phyloP scores from a whole-genome alignment of 2,329 filamentous ascomycete species.

The Eurotiales sp. region DNA sequence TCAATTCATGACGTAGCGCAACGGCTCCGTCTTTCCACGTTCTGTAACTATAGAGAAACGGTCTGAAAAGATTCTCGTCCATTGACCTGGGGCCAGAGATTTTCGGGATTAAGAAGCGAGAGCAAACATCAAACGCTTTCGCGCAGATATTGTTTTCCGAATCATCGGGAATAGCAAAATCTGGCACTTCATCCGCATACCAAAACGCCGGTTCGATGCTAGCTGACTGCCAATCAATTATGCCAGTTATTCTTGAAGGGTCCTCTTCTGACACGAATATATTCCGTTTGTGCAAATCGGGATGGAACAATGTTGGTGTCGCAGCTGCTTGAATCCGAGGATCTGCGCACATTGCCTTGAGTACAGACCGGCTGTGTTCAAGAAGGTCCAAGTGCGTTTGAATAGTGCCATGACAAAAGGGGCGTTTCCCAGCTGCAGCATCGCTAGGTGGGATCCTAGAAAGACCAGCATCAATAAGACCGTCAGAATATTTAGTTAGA shows the following conservation, averaged over 20 bases:
- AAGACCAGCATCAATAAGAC: slow-evolving; percentile 38
- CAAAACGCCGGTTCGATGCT: slow-evolving; percentile 40
- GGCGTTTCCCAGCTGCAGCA: slow-evolving; percentile 18
- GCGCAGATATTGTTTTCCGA: slow-evolving; percentile 25
- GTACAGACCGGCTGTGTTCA: slow-evolving; percentile 23
- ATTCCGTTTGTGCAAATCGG: slow-evolving; percentile 41
- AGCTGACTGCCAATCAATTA: slow-evolving; percentile 43
- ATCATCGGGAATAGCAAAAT: slow-evolving; percentile 33
- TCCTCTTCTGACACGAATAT: slow-evolving; percentile 41
- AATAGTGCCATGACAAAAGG: slow-evolving; percentile 34
- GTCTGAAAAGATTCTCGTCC: slow-evolving; percentile 34
- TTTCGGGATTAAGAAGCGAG: slow-evolving; percentile 28
- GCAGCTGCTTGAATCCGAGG: slow-evolving; percentile 25
- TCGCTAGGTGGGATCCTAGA: slow-evolving; percentile 30
- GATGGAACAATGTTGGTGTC: slow-evolving; percentile 34
- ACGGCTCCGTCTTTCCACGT: slow-evolving; percentile 41
- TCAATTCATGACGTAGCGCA: slow-evolving; percentile 39
- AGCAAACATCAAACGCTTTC: slow-evolving; percentile 31
- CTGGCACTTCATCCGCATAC: slow-evolving; percentile 36
- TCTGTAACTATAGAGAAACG: slow-evolving; percentile 38
- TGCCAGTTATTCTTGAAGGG: slow-evolving; percentile 33
- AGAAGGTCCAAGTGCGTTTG: slow-evolving; percentile 32
- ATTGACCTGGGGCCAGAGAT: slow-evolving; percentile 30
- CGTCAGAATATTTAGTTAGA: slow-evolving; percentile 31
- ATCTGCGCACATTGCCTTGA: slow-evolving; percentile 28